Percentiles rank a stretch among this genome's conserved stretches.
phyloP scores from a whole-genome alignment of 179 eudicot species.

The Vitellaria paradoxa region DNA sequence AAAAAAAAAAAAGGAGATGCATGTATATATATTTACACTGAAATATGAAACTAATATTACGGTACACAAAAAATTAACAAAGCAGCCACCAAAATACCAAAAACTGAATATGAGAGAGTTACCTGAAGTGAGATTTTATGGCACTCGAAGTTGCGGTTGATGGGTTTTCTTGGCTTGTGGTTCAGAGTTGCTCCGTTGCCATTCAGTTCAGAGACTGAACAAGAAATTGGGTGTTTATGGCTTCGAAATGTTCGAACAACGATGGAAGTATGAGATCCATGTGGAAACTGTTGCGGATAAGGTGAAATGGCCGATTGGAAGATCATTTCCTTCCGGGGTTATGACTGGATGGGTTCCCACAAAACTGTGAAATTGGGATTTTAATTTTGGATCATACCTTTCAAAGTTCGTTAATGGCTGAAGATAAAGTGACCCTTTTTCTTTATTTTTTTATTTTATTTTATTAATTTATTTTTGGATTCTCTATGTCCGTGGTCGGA shows the following conservation, averaged over 20 bases:
- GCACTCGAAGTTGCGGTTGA: constrained; percentile 17
- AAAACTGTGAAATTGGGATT: not conserved
- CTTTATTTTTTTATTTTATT: no score
- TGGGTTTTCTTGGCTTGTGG: constrained; percentile 15
- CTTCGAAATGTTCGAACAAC: not conserved
- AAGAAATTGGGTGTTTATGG: constrained; percentile 21
- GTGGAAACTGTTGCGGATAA: constrained; percentile 20
- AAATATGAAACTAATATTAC: not conserved
- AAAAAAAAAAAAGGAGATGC: no score
- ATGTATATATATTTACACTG: not conserved
- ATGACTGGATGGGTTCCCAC: not conserved
- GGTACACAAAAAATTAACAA: not conserved
- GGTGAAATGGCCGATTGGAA: constrained; percentile 25
- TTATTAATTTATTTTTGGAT: no score
- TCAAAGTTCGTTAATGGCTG: not conserved
- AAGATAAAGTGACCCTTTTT: not conserved
- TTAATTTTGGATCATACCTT: not conserved
- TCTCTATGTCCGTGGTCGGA: no score
- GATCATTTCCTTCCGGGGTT: constrained; percentile 17
- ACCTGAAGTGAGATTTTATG: constrained; percentile 27
- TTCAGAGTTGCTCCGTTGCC: constrained; percentile 11
- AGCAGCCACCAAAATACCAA: not conserved
- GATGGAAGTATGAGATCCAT: constrained; percentile 18
- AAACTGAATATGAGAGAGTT: not conserved
- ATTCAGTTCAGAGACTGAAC: constrained; percentile 11